A percentile compares a stretch with the other conserved stretches of the same genome.
Conservation (phyloP, 331 rosid genomes). For the Acacia pycnantha region DNA sequence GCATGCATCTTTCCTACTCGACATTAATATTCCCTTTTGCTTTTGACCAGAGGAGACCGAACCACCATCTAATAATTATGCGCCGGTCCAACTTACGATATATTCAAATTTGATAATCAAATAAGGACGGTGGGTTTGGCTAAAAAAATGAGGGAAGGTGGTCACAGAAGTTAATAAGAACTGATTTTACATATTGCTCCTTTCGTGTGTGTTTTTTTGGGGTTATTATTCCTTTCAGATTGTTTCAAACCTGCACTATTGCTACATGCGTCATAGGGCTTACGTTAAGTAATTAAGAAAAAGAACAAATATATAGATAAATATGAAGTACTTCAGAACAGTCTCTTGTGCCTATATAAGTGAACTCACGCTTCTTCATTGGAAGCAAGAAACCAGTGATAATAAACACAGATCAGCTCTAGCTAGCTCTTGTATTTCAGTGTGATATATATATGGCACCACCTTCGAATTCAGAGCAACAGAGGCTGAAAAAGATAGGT, state of each 20-base stretch:
- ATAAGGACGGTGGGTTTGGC: not conserved
- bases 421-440: not conserved
- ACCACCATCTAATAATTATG: not conserved
- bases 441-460: not conserved
- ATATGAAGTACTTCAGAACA: not conserved
- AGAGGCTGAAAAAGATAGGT: not conserved
- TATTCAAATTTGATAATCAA: not conserved
- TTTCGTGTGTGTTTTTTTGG: not conserved
- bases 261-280: not conserved
- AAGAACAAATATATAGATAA: not conserved
- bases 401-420: not conserved
- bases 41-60: not conserved
- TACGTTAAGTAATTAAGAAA: not conserved
- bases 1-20: not conserved
- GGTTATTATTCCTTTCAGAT: not conserved
- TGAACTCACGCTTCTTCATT: not conserved
- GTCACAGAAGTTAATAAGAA: not conserved
- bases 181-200: not conserved
- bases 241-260: not conserved
- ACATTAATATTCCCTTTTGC: not conserved
- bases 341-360: not conserved
- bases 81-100: not conserved
- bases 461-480: not conserved
- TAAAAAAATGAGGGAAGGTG: not conserved
- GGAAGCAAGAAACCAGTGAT: not conserved